Conservation (phyloP, 2,329 filamentous ascomycete species). For the Colletotrichum tofieldiae region DNA sequence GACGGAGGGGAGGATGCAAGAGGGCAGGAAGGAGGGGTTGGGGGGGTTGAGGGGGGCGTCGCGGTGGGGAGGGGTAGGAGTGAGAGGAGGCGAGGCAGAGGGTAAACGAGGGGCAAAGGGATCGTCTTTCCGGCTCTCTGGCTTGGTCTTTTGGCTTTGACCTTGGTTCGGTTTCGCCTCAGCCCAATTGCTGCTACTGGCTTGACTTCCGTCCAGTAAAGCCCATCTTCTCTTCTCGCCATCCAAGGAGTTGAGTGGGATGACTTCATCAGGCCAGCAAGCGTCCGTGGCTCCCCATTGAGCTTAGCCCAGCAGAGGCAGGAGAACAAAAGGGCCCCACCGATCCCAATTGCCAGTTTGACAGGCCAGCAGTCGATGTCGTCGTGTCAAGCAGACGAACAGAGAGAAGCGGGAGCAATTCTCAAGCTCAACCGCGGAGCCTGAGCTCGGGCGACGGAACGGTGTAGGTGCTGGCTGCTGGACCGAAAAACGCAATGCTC, state of each 20-base stretch:
- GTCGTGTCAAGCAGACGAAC: neutral
- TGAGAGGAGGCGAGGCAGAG: slow-evolving; percentile 52
- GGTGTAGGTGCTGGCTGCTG: neutral
- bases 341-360: slow-evolving; percentile 2
- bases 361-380: slow-evolving; percentile 9
- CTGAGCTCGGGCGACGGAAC: neutral
- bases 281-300: slow-evolving; percentile 9
- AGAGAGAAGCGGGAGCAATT: neutral
- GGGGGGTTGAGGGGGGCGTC: neutral
- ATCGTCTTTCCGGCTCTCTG: slow-evolving; percentile 16
- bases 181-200: slow-evolving; percentile 14
- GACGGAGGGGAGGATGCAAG: neutral
- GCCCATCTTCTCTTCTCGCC: neutral
- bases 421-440: neutral
- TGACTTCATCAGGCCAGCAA: slow-evolving; percentile 34
- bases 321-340: slow-evolving; percentile 3
- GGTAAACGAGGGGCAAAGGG: slow-evolving; percentile 20
- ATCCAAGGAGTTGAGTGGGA: slow-evolving; percentile 20
- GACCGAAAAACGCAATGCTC: slow-evolving; percentile 7
- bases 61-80: slow-evolving; percentile 32
- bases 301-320: slow-evolving; percentile 9
- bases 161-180: slow-evolving; percentile 17
- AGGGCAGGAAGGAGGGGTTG: slow-evolving; percentile 22
- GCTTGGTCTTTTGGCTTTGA: slow-evolving; percentile 17
- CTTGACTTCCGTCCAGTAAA: neutral